Evolutionary conservation across 805 yeast species (phyloP), one percentile per base, ranked within the genome.

Genomic region (Tetrapisispora pingtungensis): DNA sequence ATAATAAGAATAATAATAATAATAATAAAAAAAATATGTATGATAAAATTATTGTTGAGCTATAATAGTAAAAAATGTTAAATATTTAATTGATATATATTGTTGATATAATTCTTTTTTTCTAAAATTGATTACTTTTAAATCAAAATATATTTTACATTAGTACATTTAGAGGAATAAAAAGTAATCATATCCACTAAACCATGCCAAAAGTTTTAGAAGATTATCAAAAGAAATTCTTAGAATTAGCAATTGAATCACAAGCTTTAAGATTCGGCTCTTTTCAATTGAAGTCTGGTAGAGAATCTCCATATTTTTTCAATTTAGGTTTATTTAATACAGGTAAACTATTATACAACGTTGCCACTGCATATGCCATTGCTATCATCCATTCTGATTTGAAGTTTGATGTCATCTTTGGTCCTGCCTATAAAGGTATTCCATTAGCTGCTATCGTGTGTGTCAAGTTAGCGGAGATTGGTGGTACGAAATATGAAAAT

Each of bases 351-450:
- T 71, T 90, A 48, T 77, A 86, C n/a, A 77, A 80, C 34, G 71
- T 90, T 54, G 96, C 96, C 18, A 75, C 81, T 6, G 83, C 96
- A 7, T 93, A 89, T 60, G 97, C 98, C 27, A 74, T 77, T 46
- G 84, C 96, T 26, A 90, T 90, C 52, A 80, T 89, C 53, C 79
- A 75, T 40, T 75, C 90, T 0, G 90, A 83, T 6, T 59, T 90
- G 41, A 81, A 88, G 61, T 89, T 90, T 56, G 97, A 90, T 58
- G 80, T 93, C 36, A 69, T 90, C 44, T 90, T 90, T 59, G 98
- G 98, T 7, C 98, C 98, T 10, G 98, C 98, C 26, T 90, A 90
- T 68, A 93, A 93, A 69, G 98, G 98, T 17, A 90, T 90, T 55
- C 95, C 98, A 19, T 73, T 90, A 46, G 95, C 95, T 43, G 95